Evolutionary conservation across 148 eudicot species (phyloP).

Genomic region (Bassia scoparia): DNA sequence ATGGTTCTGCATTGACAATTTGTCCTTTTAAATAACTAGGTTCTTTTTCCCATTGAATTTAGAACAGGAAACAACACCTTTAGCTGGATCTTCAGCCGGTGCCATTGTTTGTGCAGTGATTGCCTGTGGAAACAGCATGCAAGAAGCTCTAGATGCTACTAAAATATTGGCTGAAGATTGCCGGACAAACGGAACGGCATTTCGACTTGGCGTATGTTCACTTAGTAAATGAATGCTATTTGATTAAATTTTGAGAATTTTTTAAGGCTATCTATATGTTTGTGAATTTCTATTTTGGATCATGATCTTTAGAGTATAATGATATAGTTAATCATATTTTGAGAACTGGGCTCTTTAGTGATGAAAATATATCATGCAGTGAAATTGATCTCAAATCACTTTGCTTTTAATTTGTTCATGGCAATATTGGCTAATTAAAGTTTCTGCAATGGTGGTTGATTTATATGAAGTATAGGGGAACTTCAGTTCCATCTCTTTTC

Average conservation of each 20-base stretch:
- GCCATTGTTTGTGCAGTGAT: conserved; percentile 93
- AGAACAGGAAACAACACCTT: conserved; percentile 86
- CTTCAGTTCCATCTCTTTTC: too few species aligned
- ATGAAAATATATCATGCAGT: not conserved
- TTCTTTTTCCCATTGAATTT: conserved; percentile 19
- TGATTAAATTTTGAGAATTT: not conserved
- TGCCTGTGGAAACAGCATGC: conserved; percentile 87
- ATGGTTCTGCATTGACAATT: not conserved
- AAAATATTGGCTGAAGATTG: conserved; percentile 92
- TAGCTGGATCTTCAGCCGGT: conserved; percentile 99
- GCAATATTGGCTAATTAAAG: not conserved
- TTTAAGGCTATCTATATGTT: not conserved
- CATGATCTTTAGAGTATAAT: not conserved
- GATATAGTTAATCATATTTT: not conserved
- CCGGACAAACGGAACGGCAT: conserved; percentile 78
- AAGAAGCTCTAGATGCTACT: conserved; percentile 73
- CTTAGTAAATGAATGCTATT: not conserved
- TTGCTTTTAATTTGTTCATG: not conserved
- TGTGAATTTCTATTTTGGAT: not conserved
- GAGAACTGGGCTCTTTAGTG: not conserved
- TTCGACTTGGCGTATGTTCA: conserved; percentile 78
- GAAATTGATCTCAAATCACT: not conserved
- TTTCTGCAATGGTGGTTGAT: too few species aligned
- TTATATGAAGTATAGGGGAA: too few species aligned
- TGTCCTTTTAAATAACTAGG: conserved; percentile 22